A percentile compares a stretch with the other conserved stretches of the same genome.
Conservation (phyloP, 139 green algal genomes). For the Chlorella sp. region DNA sequence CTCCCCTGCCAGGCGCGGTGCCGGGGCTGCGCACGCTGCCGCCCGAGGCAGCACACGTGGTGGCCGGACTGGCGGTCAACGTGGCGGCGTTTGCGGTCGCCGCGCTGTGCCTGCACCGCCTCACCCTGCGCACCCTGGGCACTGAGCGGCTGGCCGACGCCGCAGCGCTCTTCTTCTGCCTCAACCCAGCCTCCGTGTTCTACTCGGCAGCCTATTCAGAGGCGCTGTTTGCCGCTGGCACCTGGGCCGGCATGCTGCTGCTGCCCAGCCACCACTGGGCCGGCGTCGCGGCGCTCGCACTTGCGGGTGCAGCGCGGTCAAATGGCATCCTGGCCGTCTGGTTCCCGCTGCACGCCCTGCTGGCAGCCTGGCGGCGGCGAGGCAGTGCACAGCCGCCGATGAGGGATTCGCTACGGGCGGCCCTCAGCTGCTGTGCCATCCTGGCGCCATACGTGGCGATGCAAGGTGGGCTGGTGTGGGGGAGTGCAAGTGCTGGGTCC, state of each 20-base stretch:
- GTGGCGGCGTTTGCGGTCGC: slow-evolving; percentile 49
- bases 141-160: slow-evolving; percentile 35
- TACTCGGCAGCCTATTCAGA: slow-evolving; percentile 88
- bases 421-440: slow-evolving; percentile 17
- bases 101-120: slow-evolving; percentile 26
- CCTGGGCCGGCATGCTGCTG: slow-evolving; percentile 64
- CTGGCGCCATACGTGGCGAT: slow-evolving; percentile 32
- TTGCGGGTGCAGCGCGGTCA: slow-evolving; percentile 45
- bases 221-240: slow-evolving; percentile 70
- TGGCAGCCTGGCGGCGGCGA: not conserved
- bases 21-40: not conserved
- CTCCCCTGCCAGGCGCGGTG: not conserved
- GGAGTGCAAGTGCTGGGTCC: not conserved
- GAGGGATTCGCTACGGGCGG: not conserved
- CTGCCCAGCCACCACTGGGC: slow-evolving; percentile 18
- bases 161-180: slow-evolving; percentile 74
- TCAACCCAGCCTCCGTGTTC: slow-evolving; percentile 87
- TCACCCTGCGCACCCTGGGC: not conserved
- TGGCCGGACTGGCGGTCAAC: slow-evolving; percentile 48
- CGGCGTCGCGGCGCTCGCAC: not conserved
- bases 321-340: slow-evolving; percentile 56
- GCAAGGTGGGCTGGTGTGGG: slow-evolving; percentile 6
- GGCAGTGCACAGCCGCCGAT: not conserved
- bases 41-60: not conserved
- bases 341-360: slow-evolving; percentile 43